Base-by-base conservation (phyloP, 352 stramenopile species). In the Phytophthora citricola region DNA sequence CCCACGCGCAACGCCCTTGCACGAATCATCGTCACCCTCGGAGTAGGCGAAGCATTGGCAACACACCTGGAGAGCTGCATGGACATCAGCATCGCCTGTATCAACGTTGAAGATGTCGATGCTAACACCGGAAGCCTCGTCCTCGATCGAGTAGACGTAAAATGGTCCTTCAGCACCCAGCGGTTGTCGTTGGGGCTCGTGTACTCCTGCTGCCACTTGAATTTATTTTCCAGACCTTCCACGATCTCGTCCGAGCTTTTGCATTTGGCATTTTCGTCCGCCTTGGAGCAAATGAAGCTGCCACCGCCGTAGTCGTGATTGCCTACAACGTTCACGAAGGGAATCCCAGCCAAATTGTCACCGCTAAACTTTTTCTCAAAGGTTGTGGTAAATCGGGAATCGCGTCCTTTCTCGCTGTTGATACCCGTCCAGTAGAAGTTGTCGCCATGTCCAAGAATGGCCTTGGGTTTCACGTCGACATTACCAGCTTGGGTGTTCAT, bases 391-490 rank as follows among this genome's bases (percentile, higher is more conserved):
- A 90, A 88, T 1, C 80, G 78, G 7, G 77, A 81, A 53, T 71
- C 52, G 27, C 80, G 65, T 58, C 73, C 79, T 14, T 63, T 58
- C 15, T 67, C 60, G 48, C 68, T 76, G 51, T 73, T 71, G 31
- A 90, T 86, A 32, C 79, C 81, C n/a, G 74, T 77, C 72, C 75
- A 87, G 67, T 90, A 90, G 22, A 90, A 88, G 53, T 88, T 88
- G 57, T 90, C 81, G 17, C 78, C 82, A 53, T 91, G 82, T 17
- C 82, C 73, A n/a, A 89, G 48, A 41, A 91, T 76, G 9, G 68
- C 71, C 53, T 88, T 81, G 5, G 80, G 82, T 50, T 86, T 83
- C 17, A 73, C 48, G n/a, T 79, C 64, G 2, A 66, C 57, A 8
- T 66, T 63, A 2, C 49, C 68, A 0, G 73, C 78, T 34, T 79